Evolutionary conservation across 2,329 filamentous ascomycete genomes (phyloP).

Genomic region (Monascus ruber): DNA sequence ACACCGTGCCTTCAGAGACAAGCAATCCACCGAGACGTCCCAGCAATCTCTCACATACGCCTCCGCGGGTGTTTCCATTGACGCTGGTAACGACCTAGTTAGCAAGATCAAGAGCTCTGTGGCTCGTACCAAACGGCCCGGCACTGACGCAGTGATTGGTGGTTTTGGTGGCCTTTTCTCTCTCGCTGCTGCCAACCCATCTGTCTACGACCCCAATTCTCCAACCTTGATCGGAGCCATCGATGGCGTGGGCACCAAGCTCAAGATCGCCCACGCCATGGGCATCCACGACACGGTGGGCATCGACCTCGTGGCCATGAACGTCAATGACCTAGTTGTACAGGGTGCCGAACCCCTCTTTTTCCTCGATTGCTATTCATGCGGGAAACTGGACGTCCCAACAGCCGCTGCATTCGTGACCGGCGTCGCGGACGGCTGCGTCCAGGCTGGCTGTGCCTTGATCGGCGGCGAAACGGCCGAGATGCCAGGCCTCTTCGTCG

Average conservation of each 20-base stretch:
- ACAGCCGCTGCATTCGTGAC: conserved; percentile 77
- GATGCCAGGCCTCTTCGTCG: conserved; percentile 90
- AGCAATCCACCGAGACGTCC: conserved; percentile 11
- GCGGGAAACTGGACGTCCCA: conserved; percentile 70
- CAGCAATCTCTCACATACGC: conserved; percentile 65
- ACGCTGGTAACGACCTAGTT: conserved; percentile 86
- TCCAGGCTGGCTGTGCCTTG: conserved; percentile 72
- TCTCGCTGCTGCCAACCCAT: conserved; percentile 47
- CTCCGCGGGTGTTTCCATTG: conserved; percentile 84
- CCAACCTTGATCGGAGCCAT: conserved; percentile 88
- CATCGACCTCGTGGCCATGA: conserved; percentile 96
- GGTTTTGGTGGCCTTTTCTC: conserved; percentile 88
- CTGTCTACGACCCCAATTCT: conserved; percentile 62
- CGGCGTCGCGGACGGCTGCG: conserved; percentile 80
- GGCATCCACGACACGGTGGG: conserved; percentile 88
- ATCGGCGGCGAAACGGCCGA: conserved; percentile 97
- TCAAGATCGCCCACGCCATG: conserved; percentile 87
- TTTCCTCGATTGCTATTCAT: conserved; percentile 97
- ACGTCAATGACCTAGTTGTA: conserved; percentile 94
- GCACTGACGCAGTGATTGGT: conserved; percentile 86
- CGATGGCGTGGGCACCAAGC: conserved; percentile 92
- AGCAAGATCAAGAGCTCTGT: conserved; percentile 84
- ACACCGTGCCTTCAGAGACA: conserved; percentile 45
- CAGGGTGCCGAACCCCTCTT: conserved; percentile 90
- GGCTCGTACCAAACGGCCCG: conserved; percentile 69